Evolutionary conservation across 2,329 filamentous ascomycete species (phyloP).

Genomic region (Emericellopsis atlantica): DNA sequence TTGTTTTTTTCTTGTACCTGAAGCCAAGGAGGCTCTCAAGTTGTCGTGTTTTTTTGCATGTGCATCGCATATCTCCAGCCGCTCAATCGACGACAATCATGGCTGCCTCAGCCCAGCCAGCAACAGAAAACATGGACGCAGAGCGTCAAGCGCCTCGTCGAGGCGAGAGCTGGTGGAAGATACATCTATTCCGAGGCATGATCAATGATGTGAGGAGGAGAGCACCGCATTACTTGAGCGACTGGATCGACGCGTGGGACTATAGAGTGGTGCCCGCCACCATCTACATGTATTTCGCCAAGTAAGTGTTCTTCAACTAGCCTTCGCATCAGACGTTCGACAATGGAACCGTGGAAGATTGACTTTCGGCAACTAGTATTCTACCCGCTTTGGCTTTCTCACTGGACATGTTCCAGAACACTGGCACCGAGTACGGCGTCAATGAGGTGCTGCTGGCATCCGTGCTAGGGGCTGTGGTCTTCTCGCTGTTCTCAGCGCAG

Average conservation of each 20-base stretch:
- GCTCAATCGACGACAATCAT: too few species aligned
- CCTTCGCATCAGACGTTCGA: neutral
- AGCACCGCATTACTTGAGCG: conserved; percentile 65
- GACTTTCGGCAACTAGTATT: conserved; percentile 41
- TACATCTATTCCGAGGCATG: conserved; percentile 68
- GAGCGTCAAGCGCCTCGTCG: neutral
- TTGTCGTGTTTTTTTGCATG: neutral
- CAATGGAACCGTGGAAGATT: neutral
- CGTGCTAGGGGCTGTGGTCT: conserved; percentile 71
- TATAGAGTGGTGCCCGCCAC: conserved; percentile 81
- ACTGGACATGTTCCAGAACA: conserved; percentile 87
- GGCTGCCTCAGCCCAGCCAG: neutral
- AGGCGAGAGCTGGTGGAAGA: conserved; percentile 53
- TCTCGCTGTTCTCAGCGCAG: conserved; percentile 67
- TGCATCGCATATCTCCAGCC: too few species aligned
- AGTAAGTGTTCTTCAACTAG: conserved; percentile 37
- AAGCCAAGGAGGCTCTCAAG: too few species aligned
- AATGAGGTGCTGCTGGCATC: conserved; percentile 85
- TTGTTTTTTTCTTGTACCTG: too few species aligned
- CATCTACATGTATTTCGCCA: conserved; percentile 91
- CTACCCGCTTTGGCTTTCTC: conserved; percentile 80
- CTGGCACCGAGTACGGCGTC: conserved; percentile 71
- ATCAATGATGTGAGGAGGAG: conserved; percentile 62
- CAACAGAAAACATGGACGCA: neutral
- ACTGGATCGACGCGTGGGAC: conserved; percentile 82